These are phyloP conservation scores for Termitomyces sp. DNA, from an alignment of 768 basidiomycete species.

Conservation along the genomic window DNA sequence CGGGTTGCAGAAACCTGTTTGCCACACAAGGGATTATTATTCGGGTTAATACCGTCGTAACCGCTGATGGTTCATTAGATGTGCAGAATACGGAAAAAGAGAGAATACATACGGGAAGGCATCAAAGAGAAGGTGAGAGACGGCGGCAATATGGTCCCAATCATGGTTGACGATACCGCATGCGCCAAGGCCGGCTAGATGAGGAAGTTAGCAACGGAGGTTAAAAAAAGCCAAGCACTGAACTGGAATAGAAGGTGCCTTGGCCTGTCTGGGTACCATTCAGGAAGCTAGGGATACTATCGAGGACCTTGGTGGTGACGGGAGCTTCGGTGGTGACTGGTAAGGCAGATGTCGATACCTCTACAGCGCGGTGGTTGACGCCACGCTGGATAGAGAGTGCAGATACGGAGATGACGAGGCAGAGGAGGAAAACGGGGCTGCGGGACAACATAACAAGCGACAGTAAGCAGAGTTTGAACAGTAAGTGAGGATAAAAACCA, in stretches of 20 bases:
- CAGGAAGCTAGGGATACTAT: constrained; percentile 35
- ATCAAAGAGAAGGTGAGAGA: constrained; percentile 54
- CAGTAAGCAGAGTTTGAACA: constrained; percentile 2
- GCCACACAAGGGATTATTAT: constrained; percentile 71
- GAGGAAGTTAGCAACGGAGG: background rate
- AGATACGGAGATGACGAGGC: constrained; percentile 31
- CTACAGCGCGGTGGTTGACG: constrained; percentile 39
- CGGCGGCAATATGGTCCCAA: constrained; percentile 52
- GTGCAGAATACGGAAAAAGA: background rate
- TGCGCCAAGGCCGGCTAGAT: constrained; percentile 55
- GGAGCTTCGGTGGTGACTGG: constrained; percentile 9
- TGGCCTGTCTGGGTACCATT: constrained; percentile 49
- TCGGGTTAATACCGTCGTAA: constrained; percentile 60
- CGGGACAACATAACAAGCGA: constrained; percentile 15
- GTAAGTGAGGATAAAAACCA: background rate
- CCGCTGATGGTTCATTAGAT: constrained; percentile 33
- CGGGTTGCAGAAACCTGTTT: constrained; percentile 43
- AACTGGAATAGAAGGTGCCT: constrained; percentile 53
- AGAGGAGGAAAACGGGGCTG: constrained; percentile 15
- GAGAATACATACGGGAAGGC: constrained; percentile 47
- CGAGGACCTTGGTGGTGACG: background rate
- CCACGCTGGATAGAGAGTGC: constrained; percentile 39
- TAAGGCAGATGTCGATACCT: too few species aligned
- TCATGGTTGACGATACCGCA: constrained; percentile 58
- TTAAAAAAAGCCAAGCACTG: constrained; percentile 12